Percentiles rank a stretch among this genome's conserved stretches.
phyloP scores from a whole-genome alignment of 2,329 filamentous ascomycete species.

The Claviceps paspali region DNA sequence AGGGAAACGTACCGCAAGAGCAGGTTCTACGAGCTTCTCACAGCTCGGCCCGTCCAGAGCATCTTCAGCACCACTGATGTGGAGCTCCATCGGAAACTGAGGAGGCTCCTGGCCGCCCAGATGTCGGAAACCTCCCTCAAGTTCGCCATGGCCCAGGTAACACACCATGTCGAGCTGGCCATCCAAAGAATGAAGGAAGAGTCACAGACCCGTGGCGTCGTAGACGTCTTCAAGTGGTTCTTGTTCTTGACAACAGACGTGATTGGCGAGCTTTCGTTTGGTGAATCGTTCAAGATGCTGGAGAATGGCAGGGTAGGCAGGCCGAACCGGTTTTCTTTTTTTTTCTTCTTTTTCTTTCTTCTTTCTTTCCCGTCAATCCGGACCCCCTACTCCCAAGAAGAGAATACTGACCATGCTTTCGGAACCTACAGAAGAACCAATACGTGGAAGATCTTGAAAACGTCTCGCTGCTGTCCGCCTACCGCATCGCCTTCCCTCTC shows the following conservation, averaged over 20 bases:
- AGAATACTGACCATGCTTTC: too few species aligned
- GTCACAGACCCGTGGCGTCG: constrained; percentile 17
- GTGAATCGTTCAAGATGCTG: constrained; percentile 37
- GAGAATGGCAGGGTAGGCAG: constrained; percentile 29
- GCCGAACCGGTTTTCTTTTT: too few species aligned
- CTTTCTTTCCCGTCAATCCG: too few species aligned
- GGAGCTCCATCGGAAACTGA: constrained; percentile 22
- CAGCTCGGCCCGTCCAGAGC: constrained; percentile 7
- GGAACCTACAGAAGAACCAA: constrained; percentile 14
- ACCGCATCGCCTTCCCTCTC: constrained; percentile 15
- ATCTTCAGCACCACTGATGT: constrained; percentile 26
- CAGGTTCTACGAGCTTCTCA: constrained; percentile 9
- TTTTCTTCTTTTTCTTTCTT: neutral
- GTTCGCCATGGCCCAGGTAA: constrained; percentile 17
- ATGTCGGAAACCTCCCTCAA: constrained; percentile 23
- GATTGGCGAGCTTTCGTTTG: constrained; percentile 38
- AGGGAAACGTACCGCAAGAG: constrained; percentile 14
- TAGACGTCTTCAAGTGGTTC: constrained; percentile 38
- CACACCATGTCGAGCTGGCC: constrained; percentile 20
- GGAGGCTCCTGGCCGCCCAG: constrained; percentile 25
- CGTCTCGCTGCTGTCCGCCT: constrained; percentile 9
- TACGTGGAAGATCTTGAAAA: constrained; percentile 25
- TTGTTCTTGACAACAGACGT: constrained; percentile 38
- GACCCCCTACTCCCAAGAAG: too few species aligned
- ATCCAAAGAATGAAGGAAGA: constrained; percentile 30